Evolutionary conservation across 805 yeast species (phyloP).

Genomic region (Zygoascus bituminiphila): DNA sequence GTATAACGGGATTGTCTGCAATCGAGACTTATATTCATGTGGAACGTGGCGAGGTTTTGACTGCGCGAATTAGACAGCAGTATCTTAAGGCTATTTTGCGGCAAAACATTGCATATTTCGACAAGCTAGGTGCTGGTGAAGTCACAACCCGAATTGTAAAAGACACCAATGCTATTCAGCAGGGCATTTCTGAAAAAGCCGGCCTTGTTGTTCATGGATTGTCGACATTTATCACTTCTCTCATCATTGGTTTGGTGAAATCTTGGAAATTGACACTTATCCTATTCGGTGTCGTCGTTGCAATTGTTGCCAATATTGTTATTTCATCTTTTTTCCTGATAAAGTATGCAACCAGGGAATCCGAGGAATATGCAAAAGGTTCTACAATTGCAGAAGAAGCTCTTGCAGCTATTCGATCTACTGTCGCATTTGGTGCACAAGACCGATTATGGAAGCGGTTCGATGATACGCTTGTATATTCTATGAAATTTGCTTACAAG

Average conservation of each 20-base stretch:
- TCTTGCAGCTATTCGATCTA: slow-evolving; percentile 34
- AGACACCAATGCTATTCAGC: slow-evolving; percentile 34
- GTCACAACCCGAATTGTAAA: slow-evolving; percentile 33
- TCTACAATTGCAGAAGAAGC: slow-evolving; percentile 35
- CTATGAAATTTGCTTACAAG: slow-evolving; percentile 23
- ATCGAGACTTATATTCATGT: slow-evolving; percentile 31
- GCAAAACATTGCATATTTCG: slow-evolving; percentile 32
- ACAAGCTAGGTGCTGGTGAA: slow-evolving; percentile 32
- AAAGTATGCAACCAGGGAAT: slow-evolving; percentile 29
- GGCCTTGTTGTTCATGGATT: slow-evolving; percentile 32
- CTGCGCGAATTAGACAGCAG: slow-evolving; percentile 30
- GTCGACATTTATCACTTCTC: slow-evolving; percentile 33
- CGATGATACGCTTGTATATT: slow-evolving; percentile 21
- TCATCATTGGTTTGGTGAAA: slow-evolving; percentile 32
- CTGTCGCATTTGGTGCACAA: slow-evolving; percentile 34
- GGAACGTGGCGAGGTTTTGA: slow-evolving; percentile 34
- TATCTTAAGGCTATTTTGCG: slow-evolving; percentile 29
- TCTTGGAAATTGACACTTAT: slow-evolving; percentile 36
- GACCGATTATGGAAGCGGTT: slow-evolving; percentile 29
- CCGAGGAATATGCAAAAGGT: slow-evolving; percentile 31
- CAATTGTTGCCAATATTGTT: slow-evolving; percentile 34
- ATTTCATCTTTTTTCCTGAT: slow-evolving; percentile 29
- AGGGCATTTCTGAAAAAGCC: slow-evolving; percentile 34
- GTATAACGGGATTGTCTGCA: slow-evolving; percentile 25
- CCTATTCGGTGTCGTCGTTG: slow-evolving; percentile 31